These are phyloP conservation scores for Herpetospermum pedunculosum DNA, from an alignment of 306 rosid species.

Conservation along the genomic window DNA sequence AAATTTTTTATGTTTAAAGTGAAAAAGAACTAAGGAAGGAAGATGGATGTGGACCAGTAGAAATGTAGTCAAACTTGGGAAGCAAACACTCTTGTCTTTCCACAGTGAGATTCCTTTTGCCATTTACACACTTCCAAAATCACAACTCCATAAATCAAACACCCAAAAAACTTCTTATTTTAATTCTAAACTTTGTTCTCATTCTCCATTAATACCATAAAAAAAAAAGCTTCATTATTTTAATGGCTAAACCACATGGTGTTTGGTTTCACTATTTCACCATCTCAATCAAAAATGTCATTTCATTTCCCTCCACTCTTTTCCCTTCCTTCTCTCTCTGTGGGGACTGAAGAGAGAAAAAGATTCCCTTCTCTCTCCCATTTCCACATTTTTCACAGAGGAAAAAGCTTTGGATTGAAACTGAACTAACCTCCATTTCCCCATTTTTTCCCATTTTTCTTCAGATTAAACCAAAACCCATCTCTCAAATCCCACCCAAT, in stretches of 20 bases:
- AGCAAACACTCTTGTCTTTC: slow-evolving; percentile 1
- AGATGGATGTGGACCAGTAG: neutral
- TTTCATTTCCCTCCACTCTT: neutral
- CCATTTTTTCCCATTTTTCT: neutral
- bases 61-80: neutral
- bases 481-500: neutral
- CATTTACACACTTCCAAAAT: neutral
- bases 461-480: neutral
- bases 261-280: neutral
- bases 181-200: neutral
- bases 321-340: neutral
- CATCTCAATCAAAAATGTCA: neutral
- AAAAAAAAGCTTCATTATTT: neutral
- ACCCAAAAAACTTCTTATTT: neutral
- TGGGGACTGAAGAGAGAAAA: neutral
- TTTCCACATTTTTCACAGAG: neutral
- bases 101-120: neutral
- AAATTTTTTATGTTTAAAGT: too few species aligned
- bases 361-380: neutral
- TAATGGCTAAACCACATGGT: neutral
- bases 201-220: neutral
- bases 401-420: neutral
- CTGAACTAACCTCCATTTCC: neutral
- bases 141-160: neutral
- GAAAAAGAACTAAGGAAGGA: neutral